phyloP scores from a whole-genome alignment of 768 basidiomycete species.

The Baorangia bicolor region DNA sequence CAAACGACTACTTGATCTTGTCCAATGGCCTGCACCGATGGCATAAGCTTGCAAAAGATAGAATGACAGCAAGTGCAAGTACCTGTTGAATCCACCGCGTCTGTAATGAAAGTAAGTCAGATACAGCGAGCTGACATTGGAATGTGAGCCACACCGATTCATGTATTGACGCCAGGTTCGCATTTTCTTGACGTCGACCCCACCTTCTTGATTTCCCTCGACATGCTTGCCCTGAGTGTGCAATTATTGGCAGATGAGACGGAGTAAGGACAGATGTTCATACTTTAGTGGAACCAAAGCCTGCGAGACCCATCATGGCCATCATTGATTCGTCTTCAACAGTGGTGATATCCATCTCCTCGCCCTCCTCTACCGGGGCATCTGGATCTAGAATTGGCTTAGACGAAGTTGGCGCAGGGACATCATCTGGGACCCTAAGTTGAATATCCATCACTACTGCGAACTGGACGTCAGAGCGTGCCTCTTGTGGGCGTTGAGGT shows the following conservation, averaged over 20 bases:
- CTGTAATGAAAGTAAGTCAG: slow-evolving; percentile 36
- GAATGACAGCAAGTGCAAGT: neutral
- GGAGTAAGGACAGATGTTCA: slow-evolving; percentile 2
- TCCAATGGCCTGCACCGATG: slow-evolving; percentile 70
- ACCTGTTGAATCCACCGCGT: slow-evolving; percentile 86
- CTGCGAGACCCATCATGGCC: slow-evolving; percentile 84
- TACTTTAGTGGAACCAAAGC: slow-evolving; percentile 91
- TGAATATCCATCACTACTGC: neutral
- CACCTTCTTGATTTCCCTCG: slow-evolving; percentile 78
- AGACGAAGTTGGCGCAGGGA: slow-evolving; percentile 9
- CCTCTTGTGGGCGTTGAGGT: slow-evolving; percentile 19
- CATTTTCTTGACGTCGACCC: slow-evolving; percentile 68
- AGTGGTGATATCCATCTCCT: slow-evolving; percentile 51
- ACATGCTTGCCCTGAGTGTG: slow-evolving; percentile 68
- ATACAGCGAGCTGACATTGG: slow-evolving; percentile 2
- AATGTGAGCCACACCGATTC: slow-evolving; percentile 65
- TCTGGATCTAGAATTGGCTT: slow-evolving; percentile 43
- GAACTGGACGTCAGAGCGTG: slow-evolving; percentile 14
- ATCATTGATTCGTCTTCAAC: slow-evolving; percentile 82
- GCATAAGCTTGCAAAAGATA: slow-evolving; percentile 15
- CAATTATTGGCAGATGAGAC: neutral
- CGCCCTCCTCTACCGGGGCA: slow-evolving; percentile 46
- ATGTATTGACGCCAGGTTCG: slow-evolving; percentile 98
- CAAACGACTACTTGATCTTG: slow-evolving; percentile 75
- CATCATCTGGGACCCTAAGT: slow-evolving; percentile 2